Base-by-base conservation (phyloP, 306 rosid species). In the Cicer arietinum region DNA sequence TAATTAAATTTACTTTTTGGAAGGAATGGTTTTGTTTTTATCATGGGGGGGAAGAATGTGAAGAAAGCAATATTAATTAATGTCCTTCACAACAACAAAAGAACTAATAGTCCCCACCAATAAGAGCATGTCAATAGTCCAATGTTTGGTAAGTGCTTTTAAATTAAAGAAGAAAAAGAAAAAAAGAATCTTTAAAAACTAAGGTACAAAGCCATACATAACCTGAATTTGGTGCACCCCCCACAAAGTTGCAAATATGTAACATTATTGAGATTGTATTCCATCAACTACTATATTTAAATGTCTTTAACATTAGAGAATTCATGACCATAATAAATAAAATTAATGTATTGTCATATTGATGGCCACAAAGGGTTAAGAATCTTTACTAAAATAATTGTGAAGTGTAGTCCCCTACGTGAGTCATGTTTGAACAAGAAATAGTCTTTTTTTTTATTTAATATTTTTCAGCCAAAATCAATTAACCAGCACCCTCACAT, bases 401-500 rank as follows among this genome's bases (percentile, higher is more conserved):
- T 20, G 40, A 75, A 54, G 62, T 81, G 82, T 68, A 81, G 86
- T 84, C 85, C 85, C 87, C 88, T 79, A 81, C 83, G 76, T 5
- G 78, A 79, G 82, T 88, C 90, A 84, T 79, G 87, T 80, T 86
- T 85, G 85, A 85, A 83, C 86, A 85, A 84, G 80, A 83, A 84
- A 80, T 46, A 58, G 91, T 86, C 78, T 75, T 77, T 80, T 82
- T 75, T 71, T 76, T 37, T 18, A 87, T 87, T 90, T 59, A 87
- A 81, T 87, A 87, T 83, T 76, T 76, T 73, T 67, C 5, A 59
- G 53, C 81, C 70, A 56, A 80, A 68, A 63, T 76, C 57, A 54
- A 63, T 76, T 52, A 54, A 66, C 78, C 85, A 81, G 80, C 92
- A 90, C 69, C 62, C 84, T 86, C 96, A 89, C 96, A 86, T 92